Evolutionary conservation across 768 basidiomycete genomes (phyloP), one percentile per base, ranked within the genome.

Genomic region (Tricholoma sp.): DNA sequence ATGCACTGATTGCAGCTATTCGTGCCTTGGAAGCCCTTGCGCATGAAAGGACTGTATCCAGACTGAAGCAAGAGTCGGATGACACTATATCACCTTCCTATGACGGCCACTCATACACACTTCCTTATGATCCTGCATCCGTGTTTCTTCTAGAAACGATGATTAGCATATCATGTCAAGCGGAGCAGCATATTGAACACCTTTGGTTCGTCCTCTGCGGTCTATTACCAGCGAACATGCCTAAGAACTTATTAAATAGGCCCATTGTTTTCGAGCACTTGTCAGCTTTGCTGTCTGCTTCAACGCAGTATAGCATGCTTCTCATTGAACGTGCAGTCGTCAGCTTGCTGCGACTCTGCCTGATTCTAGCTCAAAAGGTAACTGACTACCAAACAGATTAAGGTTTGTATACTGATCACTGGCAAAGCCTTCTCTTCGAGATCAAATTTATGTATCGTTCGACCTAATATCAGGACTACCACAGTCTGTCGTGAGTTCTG

Each of bases 321-420:
- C 80, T 99, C 41, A 91, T 97, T 39, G 97, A 99, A 66, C 81
- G 97, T 12, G 94, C 95, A 3, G 91, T 98, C 3, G 92, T 96
- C 13, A 89, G 88, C 18, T 77, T 98, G 28, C 74, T 98, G 54
- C 81, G 91, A 29, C 74, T 98, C n/a, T 92, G 91, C 62, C 72
- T 86, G 57, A 84, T 94, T 47, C 77, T 96, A 11, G 90, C 91
- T 13, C 82, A 86, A 51, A 84, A 86, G 73, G 94, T 90, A 63
- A 65, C 80, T 65, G 24, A 9, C 11, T 49, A 41, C 15, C 15
- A 17, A 51, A 56, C 39, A 52, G 32, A 33, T 15, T 24, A 15
- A 53, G 4, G 8, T 53, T 50, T 12, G 17, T 15, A 20, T 33
- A 20, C 48, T 47, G 8, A 55, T 68, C 18, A 59, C 52, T 24